These are phyloP conservation scores for Pyricularia sp. DNA, from an alignment of 2,329 filamentous ascomycete species.

Conservation along the genomic window DNA sequence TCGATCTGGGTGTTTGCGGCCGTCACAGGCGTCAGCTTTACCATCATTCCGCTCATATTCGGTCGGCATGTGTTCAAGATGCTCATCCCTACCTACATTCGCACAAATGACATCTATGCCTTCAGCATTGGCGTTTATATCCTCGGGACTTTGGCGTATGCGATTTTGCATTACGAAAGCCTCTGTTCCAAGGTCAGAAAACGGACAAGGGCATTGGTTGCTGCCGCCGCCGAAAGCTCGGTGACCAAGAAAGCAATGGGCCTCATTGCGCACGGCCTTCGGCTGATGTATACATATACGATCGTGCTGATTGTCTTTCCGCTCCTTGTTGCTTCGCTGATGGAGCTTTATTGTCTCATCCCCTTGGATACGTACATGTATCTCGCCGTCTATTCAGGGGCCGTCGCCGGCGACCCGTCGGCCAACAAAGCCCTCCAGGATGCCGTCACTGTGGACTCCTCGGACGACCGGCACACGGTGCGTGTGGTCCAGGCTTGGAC, in stretches of 20 bases:
- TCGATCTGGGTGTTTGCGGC: slow-evolving; percentile 93
- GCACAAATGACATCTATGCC: slow-evolving; percentile 91
- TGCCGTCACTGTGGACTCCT: slow-evolving; percentile 15
- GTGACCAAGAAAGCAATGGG: slow-evolving; percentile 19
- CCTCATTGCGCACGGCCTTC: slow-evolving; percentile 22
- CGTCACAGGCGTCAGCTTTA: slow-evolving; percentile 73
- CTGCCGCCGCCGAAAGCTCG: slow-evolving; percentile 15
- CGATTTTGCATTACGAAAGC: slow-evolving; percentile 39
- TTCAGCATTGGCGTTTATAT: slow-evolving; percentile 86
- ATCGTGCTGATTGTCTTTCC: slow-evolving; percentile 74
- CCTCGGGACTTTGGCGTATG: slow-evolving; percentile 59
- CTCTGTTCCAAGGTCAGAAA: slow-evolving; percentile 13
- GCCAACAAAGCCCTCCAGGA: slow-evolving; percentile 2
- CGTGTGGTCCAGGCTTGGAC: slow-evolving; percentile 93
- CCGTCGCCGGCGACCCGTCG: slow-evolving; percentile 17
- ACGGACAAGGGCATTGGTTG: slow-evolving; percentile 16
- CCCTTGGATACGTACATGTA: slow-evolving; percentile 75
- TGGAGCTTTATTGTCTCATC: slow-evolving; percentile 83
- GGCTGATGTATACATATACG: slow-evolving; percentile 64
- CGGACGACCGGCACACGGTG: slow-evolving; percentile 52
- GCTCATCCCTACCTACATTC: slow-evolving; percentile 60
- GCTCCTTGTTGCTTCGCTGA: slow-evolving; percentile 64
- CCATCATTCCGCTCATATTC: slow-evolving; percentile 77
- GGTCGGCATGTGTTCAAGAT: slow-evolving; percentile 70
- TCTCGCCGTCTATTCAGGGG: slow-evolving; percentile 15